Evolutionary conservation across 495 filamentous ascomycete species (phyloP).

Genomic region (Tuber borchii): DNA sequence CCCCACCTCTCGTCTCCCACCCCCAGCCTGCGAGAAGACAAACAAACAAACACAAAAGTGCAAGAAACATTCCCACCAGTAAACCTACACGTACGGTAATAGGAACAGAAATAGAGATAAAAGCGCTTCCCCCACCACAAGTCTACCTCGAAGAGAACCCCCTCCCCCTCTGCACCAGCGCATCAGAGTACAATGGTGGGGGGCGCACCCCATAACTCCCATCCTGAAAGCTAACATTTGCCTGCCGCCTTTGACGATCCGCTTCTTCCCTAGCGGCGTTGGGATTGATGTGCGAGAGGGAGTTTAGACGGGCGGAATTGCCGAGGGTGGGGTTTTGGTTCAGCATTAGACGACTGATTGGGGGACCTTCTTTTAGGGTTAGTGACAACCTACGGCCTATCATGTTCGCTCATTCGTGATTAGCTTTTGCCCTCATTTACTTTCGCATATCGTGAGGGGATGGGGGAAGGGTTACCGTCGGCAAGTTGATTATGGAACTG

Average conservation of each 20-base stretch:
- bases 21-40: background rate
- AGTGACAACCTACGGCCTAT: conserved; percentile 67
- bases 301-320: conserved; percentile 8
- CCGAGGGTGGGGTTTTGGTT: background rate
- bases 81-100: background rate
- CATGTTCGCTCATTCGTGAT: background rate
- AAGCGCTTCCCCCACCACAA: background rate
- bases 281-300: conserved; percentile 22
- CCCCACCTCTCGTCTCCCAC: background rate
- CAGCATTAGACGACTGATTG: conserved; percentile 31
- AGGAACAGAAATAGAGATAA: background rate
- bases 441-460: background rate
- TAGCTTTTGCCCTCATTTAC: background rate
- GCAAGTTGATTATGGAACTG: conserved; percentile 84
- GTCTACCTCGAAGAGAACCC: conserved; percentile 20
- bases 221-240: conserved; percentile 40
- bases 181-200: conserved; percentile 40
- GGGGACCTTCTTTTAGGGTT: conserved; percentile 55
- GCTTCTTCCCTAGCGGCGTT: conserved; percentile 37
- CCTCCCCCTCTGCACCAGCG: conserved; percentile 38
- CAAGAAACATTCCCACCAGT: background rate
- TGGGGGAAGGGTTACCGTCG: conserved; percentile 56
- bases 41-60: background rate
- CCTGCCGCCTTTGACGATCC: conserved; percentile 36
- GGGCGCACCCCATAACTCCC: conserved; percentile 39